These are phyloP conservation scores for Candida ipomoeae DNA, from an alignment of 805 yeast species.

Conservation along the genomic window DNA sequence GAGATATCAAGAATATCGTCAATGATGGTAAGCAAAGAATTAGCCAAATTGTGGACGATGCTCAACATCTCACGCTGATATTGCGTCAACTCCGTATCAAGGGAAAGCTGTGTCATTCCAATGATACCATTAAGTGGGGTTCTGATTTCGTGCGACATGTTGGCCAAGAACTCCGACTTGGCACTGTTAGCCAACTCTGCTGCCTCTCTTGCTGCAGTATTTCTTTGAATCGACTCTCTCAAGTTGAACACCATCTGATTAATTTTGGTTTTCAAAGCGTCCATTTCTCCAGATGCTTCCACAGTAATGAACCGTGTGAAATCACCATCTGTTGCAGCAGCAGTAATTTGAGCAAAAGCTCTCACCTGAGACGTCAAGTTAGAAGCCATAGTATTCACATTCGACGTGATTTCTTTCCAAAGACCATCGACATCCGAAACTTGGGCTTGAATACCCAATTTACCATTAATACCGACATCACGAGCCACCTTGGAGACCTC, in stretches of 20 bases:
- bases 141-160: conserved; percentile 79
- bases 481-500: conserved; percentile 89
- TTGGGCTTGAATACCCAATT: conserved; percentile 87
- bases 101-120: conserved; percentile 86
- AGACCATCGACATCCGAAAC: conserved; percentile 86
- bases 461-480: conserved; percentile 92
- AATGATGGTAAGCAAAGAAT: conserved; percentile 77
- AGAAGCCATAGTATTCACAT: conserved; percentile 93
- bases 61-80: conserved; percentile 90
- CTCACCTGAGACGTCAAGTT: conserved; percentile 88
- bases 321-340: conserved; percentile 92
- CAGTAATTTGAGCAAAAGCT: conserved; percentile 90
- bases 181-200: conserved; percentile 89
- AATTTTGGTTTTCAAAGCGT: conserved; percentile 57
- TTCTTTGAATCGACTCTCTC: conserved; percentile 85
- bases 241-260: conserved; percentile 65
- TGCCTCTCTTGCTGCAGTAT: conserved; percentile 91
- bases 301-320: conserved; percentile 87
- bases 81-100: conserved; percentile 85
- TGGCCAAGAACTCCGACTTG: conserved; percentile 85
- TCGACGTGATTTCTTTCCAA: conserved; percentile 89
- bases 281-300: conserved; percentile 91
- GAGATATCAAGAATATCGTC: conserved; percentile 91
- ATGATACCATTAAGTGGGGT: conserved; percentile 92
- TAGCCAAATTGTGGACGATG: conserved; percentile 84